Conservation (phyloP, 2,329 filamentous ascomycete species). For the Monilinia vaccinii-corymbosi region DNA sequence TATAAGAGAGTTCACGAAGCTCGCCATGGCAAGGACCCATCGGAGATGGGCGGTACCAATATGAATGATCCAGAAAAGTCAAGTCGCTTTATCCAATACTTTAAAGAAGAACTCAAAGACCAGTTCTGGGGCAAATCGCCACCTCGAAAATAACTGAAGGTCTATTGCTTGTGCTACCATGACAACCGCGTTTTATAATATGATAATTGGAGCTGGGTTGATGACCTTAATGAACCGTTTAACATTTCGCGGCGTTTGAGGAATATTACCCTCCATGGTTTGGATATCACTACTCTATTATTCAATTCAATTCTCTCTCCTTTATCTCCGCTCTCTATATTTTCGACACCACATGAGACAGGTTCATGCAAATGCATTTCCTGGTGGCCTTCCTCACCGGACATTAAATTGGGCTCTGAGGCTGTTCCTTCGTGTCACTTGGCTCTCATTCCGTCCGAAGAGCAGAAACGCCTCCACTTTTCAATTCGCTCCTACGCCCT, state of each 20-base stretch:
- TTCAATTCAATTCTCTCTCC: not conserved
- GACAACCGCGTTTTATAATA: not conserved
- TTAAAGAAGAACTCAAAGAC: constrained; percentile 42
- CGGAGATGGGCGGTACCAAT: constrained; percentile 39
- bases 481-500: constrained; percentile 7
- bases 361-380: not conserved
- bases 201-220: not conserved
- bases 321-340: not conserved
- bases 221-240: not conserved
- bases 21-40: constrained; percentile 38
- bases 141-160: constrained; percentile 16
- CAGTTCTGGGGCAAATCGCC: constrained; percentile 32
- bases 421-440: constrained; percentile 31
- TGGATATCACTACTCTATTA: not conserved
- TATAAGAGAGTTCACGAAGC: constrained; percentile 34
- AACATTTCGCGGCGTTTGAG: not conserved
- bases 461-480: constrained; percentile 22
- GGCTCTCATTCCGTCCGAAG: constrained; percentile 38
- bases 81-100: constrained; percentile 38
- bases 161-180: not conserved
- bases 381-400: constrained; percentile 18
- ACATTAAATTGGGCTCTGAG: constrained; percentile 35
- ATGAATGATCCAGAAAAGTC: constrained; percentile 32
- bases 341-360: too few relatives aligned
- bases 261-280: not conserved